A percentile compares a stretch with the other conserved stretches of the same genome.
These are phyloP conservation scores for Rhododendron williamsianum DNA, from an alignment of 148 eudicot species.

Conservation along the genomic window DNA sequence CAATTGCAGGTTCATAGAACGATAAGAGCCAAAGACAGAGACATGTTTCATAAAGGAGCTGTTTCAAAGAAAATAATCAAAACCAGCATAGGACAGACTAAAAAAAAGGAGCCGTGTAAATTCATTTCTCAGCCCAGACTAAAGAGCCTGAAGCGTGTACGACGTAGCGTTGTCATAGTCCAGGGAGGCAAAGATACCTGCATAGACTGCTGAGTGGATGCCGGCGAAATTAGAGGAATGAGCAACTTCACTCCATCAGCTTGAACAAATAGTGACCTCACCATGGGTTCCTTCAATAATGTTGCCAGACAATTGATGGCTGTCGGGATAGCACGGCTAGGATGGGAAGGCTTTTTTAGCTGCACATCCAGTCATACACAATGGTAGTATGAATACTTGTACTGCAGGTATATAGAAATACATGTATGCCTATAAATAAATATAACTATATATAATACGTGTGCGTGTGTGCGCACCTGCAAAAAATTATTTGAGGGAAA, in stretches of 20 bases:
- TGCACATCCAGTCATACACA: constrained; percentile 32
- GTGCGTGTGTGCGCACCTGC: neutral
- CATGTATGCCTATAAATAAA: neutral
- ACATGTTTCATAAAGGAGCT: constrained; percentile 96
- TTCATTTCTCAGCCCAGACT: neutral
- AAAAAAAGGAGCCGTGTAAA: neutral
- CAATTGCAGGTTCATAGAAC: constrained; percentile 87
- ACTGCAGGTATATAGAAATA: neutral
- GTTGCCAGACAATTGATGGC: constrained; percentile 76
- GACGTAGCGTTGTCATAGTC: neutral
- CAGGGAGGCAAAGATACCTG: constrained; percentile 44
- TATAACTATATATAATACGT: neutral
- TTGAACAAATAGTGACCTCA: constrained; percentile 86
- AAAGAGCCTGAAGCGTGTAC: neutral
- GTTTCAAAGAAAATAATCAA: constrained; percentile 27
- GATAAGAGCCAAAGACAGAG: constrained; percentile 95
- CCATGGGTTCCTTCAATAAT: constrained; percentile 80
- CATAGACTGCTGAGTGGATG: constrained; percentile 86
- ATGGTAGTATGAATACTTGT: neutral
- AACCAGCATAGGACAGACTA: constrained; percentile 3
- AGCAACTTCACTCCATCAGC: constrained; percentile 94
- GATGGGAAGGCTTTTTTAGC: constrained; percentile 91
- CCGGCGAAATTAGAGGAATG: constrained; percentile 80
- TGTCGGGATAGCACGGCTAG: constrained; percentile 63
- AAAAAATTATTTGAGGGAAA: neutral